A percentile compares a stretch with the other conserved stretches of the same genome.
phyloP scores from a whole-genome alignment of 192 early-diverging fungal genomes.

The Piromyces finnis region DNA sequence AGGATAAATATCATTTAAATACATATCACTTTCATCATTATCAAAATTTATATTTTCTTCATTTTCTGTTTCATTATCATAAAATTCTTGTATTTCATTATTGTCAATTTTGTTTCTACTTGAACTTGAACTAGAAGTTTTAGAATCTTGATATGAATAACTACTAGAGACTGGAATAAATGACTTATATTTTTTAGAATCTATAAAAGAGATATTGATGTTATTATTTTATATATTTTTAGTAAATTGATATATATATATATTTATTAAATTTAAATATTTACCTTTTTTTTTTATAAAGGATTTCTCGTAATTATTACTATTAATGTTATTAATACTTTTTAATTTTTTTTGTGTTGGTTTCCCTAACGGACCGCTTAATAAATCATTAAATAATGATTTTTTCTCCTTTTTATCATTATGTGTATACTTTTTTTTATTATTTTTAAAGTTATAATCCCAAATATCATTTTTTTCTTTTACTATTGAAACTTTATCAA shows the following conservation, averaged over 20 bases:
- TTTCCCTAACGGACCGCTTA: neutral
- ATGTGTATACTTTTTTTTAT: too few species aligned
- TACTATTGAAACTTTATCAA: neutral
- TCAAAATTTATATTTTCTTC: too few species aligned
- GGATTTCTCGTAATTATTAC: neutral
- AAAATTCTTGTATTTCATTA: neutral
- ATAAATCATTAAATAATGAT: neutral
- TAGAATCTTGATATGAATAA: neutral
- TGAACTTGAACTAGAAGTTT: neutral
- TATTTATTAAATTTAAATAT: too few species aligned
- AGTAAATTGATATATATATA: too few species aligned
- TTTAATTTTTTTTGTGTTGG: neutral
- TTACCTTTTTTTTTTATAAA: neutral
- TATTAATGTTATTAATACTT: neutral
- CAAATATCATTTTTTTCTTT: neutral
- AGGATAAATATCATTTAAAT: too few species aligned
- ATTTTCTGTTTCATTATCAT: too few species aligned
- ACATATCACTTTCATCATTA: too few species aligned
- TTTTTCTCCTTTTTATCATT: neutral
- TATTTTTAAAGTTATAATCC: neutral
- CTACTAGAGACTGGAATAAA: neutral
- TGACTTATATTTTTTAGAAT: neutral
- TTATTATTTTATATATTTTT: too few species aligned
- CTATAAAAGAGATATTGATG: too few species aligned
- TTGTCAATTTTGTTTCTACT: neutral